Base-by-base conservation (phyloP, 108 stramenopile species). In the Skeletonema costatum region DNA sequence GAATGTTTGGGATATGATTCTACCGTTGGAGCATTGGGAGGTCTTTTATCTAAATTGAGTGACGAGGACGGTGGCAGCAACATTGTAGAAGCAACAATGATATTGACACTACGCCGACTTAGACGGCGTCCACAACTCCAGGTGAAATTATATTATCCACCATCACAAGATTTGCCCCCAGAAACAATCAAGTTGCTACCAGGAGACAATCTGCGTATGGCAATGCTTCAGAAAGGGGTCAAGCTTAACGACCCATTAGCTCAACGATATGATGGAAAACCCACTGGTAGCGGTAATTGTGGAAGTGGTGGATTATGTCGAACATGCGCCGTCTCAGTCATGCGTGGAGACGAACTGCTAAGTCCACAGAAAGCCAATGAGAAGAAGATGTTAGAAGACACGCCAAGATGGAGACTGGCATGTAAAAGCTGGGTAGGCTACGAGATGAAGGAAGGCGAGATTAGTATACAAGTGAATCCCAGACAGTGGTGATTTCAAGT, bases 391-490 rank as follows among this genome's bases (percentile, higher is more conserved):
- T 38, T 95, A 64, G 69, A 77, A 41, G 79, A 82, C n/a, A 76
- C 77, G 14, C 89, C 92, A 30, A 77, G 89, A 51, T 90, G 89
- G 83, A 66, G 94, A 65, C 61, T 95, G 77, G 85, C 89, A 2
- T 95, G 94, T 73, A 92, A 90, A 64, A 81, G 90, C 41, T 73
- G 80, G 42, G 94, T 92, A 2, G 94, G 94, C 4, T 88, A 90
- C 66, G 90, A 87, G 64, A 84, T 90, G 84, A 65, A 86, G 70
- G 89, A 91, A 62, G 92, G 92, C 10, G 85, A 90, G 32, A 70
- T 92, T 60, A 77, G 73, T 8, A 60, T 94, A 38, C 82, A 88
- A 44, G 88, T 94, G 30, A 90, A 89, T 77, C 90, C 90, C 0
- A 71, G 86, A 53, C 90, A 93, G 65, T 93, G 92, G 92, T 80